phyloP scores from a whole-genome alignment of 495 filamentous ascomycete genomes.

The Lentithecium fluviatile region DNA sequence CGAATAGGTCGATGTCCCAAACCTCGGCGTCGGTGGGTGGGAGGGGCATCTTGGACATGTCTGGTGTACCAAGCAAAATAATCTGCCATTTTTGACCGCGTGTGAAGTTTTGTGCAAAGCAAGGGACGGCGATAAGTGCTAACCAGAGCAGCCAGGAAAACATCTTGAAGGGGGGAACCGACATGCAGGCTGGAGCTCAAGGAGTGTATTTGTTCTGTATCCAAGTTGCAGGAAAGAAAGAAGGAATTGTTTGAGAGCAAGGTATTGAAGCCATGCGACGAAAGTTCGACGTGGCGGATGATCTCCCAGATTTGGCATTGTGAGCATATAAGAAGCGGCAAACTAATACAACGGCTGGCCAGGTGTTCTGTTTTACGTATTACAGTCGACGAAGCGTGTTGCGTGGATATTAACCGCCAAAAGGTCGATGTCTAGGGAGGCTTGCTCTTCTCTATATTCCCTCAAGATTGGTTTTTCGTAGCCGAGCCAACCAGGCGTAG shows the following conservation, averaged over 20 bases:
- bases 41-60: constrained; percentile 23
- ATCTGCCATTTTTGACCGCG: constrained; percentile 30
- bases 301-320: constrained; percentile 15
- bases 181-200: background rate
- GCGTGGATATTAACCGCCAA: constrained; percentile 29
- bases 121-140: constrained; percentile 1
- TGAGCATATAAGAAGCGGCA: constrained; percentile 20
- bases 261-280: constrained; percentile 24
- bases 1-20: constrained; percentile 65
- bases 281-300: constrained; percentile 8
- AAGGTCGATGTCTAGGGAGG: constrained; percentile 16
- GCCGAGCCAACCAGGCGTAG: constrained; percentile 17
- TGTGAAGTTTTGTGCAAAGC: constrained; percentile 8
- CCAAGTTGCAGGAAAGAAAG: constrained; percentile 8
- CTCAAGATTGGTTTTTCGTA: constrained; percentile 23
- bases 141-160: constrained; percentile 17
- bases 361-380: constrained; percentile 28
- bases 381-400: constrained; percentile 19
- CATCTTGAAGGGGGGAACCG: constrained; percentile 1
- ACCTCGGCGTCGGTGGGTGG: constrained; percentile 45
- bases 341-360: constrained; percentile 19
- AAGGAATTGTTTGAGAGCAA: constrained; percentile 3
- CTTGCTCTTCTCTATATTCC: constrained; percentile 20
- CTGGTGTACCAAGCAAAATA: constrained; percentile 20
- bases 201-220: background rate